Evolutionary conservation across 2,329 filamentous ascomycete species (phyloP).

Genomic region (Phialemonium atrogriseum): DNA sequence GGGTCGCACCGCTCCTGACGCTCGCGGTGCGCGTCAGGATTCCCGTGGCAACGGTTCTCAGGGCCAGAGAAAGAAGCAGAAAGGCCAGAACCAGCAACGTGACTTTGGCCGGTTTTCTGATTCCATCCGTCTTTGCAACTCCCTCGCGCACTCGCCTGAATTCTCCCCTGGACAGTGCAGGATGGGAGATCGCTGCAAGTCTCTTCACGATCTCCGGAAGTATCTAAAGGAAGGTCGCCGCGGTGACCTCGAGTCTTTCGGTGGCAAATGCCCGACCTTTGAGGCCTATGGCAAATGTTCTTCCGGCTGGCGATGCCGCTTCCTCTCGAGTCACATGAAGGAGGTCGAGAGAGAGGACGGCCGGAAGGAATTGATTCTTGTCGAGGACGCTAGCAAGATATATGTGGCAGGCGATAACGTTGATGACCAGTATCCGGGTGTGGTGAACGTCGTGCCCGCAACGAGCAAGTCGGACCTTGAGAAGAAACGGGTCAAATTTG

Average conservation of each 20-base stretch:
- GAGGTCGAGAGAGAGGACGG: slow-evolving; percentile 74
- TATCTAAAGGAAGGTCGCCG: slow-evolving; percentile 80
- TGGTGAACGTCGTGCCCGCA: slow-evolving; percentile 67
- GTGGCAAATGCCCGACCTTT: slow-evolving; percentile 74
- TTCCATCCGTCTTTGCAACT: slow-evolving; percentile 68
- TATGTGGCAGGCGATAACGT: slow-evolving; percentile 28
- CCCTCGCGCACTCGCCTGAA: slow-evolving; percentile 61
- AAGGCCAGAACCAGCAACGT: slow-evolving; percentile 76
- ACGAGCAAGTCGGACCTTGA: slow-evolving; percentile 66
- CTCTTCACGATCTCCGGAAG: slow-evolving; percentile 74
- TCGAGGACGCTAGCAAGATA: slow-evolving; percentile 37
- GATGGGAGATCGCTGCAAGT: slow-evolving; percentile 73
- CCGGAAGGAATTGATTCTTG: slow-evolving; percentile 68
- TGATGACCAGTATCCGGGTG: slow-evolving; percentile 50
- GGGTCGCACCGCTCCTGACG: slow-evolving; percentile 22
- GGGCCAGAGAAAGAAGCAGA: slow-evolving; percentile 43
- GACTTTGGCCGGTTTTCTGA: slow-evolving; percentile 76
- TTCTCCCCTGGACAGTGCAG: slow-evolving; percentile 73
- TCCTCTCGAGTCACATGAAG: slow-evolving; percentile 76
- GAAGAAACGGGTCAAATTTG: slow-evolving; percentile 61
- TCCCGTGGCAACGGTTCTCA: slow-evolving; percentile 21
- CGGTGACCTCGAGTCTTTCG: slow-evolving; percentile 68
- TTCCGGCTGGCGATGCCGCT: slow-evolving; percentile 90
- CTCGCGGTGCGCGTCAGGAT: slow-evolving; percentile 15
- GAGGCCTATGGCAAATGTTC: slow-evolving; percentile 67